Conservation (phyloP, 768 basidiomycete genomes). For the Boletus rufocinnamomeus region DNA sequence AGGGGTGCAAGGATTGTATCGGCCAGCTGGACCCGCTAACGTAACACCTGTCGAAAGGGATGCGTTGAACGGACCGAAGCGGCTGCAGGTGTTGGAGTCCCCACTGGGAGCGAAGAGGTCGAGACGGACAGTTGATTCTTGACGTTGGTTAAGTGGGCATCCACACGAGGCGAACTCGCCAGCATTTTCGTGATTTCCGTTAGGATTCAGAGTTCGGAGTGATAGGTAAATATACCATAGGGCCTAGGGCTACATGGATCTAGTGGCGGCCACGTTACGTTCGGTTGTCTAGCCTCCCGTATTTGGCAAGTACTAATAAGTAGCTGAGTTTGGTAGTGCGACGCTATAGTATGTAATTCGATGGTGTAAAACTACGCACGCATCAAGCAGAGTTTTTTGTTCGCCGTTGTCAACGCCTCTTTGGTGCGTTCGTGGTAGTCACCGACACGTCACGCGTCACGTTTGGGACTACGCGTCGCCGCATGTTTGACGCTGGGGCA, state of each 20-base stretch:
- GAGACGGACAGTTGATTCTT: slow-evolving; percentile 21
- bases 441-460: background rate
- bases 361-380: background rate
- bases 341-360: slow-evolving; percentile 12
- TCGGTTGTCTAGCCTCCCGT: slow-evolving; percentile 1
- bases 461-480: slow-evolving; percentile 2
- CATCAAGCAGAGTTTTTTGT: background rate
- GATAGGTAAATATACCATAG: background rate
- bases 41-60: slow-evolving; percentile 57
- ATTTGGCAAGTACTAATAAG: slow-evolving; percentile 1
- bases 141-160: background rate
- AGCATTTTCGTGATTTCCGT: background rate
- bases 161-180: background rate
- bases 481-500: slow-evolving; percentile 3
- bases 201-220: background rate
- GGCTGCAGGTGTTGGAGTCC: slow-evolving; percentile 31
- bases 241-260: background rate
- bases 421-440: background rate
- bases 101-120: slow-evolving; percentile 31
- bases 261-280: slow-evolving; percentile 1
- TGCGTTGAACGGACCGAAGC: slow-evolving; percentile 15
- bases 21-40: slow-evolving; percentile 36
- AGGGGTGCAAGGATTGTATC: slow-evolving; percentile 20
- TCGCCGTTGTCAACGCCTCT: background rate
- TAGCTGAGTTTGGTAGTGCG: background rate